Base-by-base conservation (phyloP, 148 eudicot species). In the Silene conica region DNA sequence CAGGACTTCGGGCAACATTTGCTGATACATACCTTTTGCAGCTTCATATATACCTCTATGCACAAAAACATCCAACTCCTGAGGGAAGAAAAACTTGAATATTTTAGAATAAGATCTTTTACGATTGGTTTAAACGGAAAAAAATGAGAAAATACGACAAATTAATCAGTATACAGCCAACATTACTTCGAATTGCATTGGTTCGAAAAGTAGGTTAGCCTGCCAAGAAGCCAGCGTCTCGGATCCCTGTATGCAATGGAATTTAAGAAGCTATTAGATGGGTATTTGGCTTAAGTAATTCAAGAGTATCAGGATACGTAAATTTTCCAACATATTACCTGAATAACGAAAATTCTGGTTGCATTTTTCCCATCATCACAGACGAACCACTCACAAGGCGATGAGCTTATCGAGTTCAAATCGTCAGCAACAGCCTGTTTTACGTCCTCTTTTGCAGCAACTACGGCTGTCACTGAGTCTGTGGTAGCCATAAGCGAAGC, bases 11-110 rank as follows among this genome's bases (percentile, higher is more conserved):
- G 95, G 99, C 82, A 96, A 75, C 97, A 96, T 87, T 70, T 87
- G 96, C 76, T 80, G 89, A 62, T 92, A 96, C 16, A 96, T 90
- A 41, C 99, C 97, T 73, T 96, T 96, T 69, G 99, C 99, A 25
- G 97, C 96, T 85, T 96, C 99, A 34, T 96, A 96, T 80, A 96
- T 96, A 48, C 99, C 99, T 84, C 99, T 83, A 62, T 96, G 99
- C 78, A 96, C 99, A 81, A 86, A 83, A 50, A 96, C 89, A 73
- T 86, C 96, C 64, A 90, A 67, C 23, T 91, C 97, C 99, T 95
- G 64, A 45, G 23, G 19, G 19, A 63, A 67, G 76, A 15, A 38
- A 57, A 15, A 43, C 28, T 26, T 26, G 28, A 26, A 26, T 26
- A 26, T 26, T 26, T 60, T 19, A 45, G 20, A 14, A 67, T 1